Conservation (phyloP, 345 rosid genomes). For the Cardiospermum halicacabum region DNA sequence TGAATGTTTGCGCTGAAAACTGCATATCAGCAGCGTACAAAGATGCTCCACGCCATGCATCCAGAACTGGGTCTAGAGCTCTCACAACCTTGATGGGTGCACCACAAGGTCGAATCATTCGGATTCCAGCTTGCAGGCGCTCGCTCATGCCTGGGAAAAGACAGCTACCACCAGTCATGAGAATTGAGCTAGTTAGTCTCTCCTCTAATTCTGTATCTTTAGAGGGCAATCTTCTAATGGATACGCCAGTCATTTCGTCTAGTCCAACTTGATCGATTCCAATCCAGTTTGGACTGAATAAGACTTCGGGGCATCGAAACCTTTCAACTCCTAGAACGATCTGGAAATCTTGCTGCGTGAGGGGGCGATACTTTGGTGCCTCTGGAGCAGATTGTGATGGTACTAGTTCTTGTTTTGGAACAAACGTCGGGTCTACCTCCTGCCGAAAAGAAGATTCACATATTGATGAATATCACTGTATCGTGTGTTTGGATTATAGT, state of each 20-base stretch:
- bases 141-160: slow-evolving; percentile 62
- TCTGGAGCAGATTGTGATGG: slow-evolving; percentile 52
- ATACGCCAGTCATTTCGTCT: slow-evolving; percentile 82
- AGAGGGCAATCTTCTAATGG: slow-evolving; percentile 57
- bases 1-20: slow-evolving; percentile 62
- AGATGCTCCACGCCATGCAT: slow-evolving; percentile 99
- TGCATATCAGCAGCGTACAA: slow-evolving; percentile 47
- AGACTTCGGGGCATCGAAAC: slow-evolving; percentile 80
- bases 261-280: slow-evolving; percentile 87
- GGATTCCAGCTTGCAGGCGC: slow-evolving; percentile 70
- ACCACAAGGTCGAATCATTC: slow-evolving; percentile 85
- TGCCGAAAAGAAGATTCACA: slow-evolving; percentile 19
- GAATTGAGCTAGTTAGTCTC: slow-evolving; percentile 65
- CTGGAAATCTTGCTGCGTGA: slow-evolving; percentile 89
- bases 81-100: slow-evolving; percentile 54
- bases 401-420: slow-evolving; percentile 54
- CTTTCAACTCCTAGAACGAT: slow-evolving; percentile 76
- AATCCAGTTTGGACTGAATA: slow-evolving; percentile 69
- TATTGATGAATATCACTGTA: background rate
- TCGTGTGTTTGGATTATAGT: background rate
- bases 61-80: slow-evolving; percentile 78
- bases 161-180: slow-evolving; percentile 77
- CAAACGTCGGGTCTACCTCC: slow-evolving; percentile 79
- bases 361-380: slow-evolving; percentile 48
- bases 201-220: slow-evolving; percentile 41